A percentile compares a stretch with the other conserved stretches of the same genome.
Evolutionary conservation across 2,329 filamentous ascomycete species (phyloP).

Genomic region (Karstenula rhodostoma): DNA sequence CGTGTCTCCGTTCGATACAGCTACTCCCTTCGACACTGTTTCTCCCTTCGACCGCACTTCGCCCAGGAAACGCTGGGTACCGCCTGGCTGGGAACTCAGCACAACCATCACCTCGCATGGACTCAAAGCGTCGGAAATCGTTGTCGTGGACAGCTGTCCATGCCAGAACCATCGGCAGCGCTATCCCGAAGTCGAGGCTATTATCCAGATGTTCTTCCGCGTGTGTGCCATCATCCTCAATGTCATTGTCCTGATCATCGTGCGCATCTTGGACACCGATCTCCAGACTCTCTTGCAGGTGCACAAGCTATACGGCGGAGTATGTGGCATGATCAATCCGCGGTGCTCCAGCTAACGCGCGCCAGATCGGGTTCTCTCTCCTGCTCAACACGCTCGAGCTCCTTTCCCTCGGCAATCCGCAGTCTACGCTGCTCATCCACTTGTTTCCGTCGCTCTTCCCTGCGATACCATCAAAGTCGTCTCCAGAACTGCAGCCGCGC

Average conservation of each 20-base stretch:
- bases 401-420: conserved; percentile 6
- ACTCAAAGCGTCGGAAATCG: not conserved
- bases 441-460: conserved; percentile 4
- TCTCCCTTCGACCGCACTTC: not conserved
- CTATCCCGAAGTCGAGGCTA: conserved; percentile 9
- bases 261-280: conserved; percentile 4
- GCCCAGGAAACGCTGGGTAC: not conserved
- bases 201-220: conserved; percentile 11
- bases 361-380: conserved; percentile 2
- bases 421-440: conserved; percentile 7
- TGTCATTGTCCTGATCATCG: not conserved
- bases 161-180: conserved; percentile 8
- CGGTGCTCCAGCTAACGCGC: too few relatives aligned
- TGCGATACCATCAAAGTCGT: not conserved
- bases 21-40: not conserved
- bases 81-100: not conserved
- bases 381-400: conserved; percentile 1
- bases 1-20: not conserved
- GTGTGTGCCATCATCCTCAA: conserved; percentile 2
- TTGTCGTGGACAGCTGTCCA: not conserved
- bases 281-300: not conserved
- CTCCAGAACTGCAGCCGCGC: not conserved
- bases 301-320: conserved; percentile 2
- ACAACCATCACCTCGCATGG: conserved; percentile 6
- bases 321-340: not conserved